Base-by-base conservation (phyloP, 352 stramenopile genomes). In the Phytopythium delawarense region DNA sequence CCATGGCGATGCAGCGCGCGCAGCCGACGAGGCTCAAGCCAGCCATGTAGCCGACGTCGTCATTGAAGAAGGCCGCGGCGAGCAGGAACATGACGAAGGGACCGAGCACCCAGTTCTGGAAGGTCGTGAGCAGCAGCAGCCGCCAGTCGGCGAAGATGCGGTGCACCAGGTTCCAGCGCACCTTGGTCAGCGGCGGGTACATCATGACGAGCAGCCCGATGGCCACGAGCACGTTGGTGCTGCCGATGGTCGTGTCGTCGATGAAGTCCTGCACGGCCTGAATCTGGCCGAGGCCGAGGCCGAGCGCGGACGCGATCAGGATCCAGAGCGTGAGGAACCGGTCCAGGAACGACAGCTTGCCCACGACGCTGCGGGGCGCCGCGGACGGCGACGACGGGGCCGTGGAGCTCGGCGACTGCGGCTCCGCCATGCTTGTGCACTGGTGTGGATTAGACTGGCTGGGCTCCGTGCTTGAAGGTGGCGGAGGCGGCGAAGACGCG, bases 1-100 rank as follows among this genome's bases (percentile, higher is more conserved):
- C 81, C 81, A 91, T 91, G 56, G 81, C 81, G 45, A 86, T 91
- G 64, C 81, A 91, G 23, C 79, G 75, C 23, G 79, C 75, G 37
- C 77, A 84, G 12, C 81, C 81, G 2, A 91, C 74, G 50, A 89
- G 71, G 34, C 79, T 83, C 21, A 87, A 69, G 0, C 81, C 81
- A 15, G 77, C 69, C 59, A 89, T 76, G 66, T 86, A 91, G 12
- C 75, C 72, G 3, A 74, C 62, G 46, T 79, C 70, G 45, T 76
- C 52, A 13, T 74, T 55, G 66, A 84, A 84, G 59, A 84, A 84
- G 15, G 62, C 60, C 0, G 69, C 67, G 2, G 76, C 65, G 60
- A 82, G 69, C 45, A 81, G 63, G 62, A 71, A 86, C 77, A 87
- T 89, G 39, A 79, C 57, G 35, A 87, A 81, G 0, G 75, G 77